Conservation (phyloP, 1,139 yeast genomes). For the Diutina scorzettiae region DNA sequence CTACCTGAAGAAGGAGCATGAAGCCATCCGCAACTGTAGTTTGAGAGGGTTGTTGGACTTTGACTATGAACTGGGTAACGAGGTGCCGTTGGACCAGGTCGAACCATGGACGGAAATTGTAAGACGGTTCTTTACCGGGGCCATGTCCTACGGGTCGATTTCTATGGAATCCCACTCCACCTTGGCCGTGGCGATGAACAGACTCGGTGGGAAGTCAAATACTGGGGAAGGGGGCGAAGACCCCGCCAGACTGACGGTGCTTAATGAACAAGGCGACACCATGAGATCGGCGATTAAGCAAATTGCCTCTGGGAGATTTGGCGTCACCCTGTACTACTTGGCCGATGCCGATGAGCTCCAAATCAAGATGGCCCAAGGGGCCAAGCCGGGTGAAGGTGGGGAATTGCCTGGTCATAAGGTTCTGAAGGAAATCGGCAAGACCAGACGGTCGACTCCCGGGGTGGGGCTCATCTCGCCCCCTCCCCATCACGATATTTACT, state of each 20-base stretch:
- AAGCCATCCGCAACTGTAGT: constrained; percentile 86
- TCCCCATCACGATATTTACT: constrained; percentile 96
- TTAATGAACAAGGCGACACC: constrained; percentile 76
- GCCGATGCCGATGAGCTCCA: constrained; percentile 97
- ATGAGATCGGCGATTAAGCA: constrained; percentile 98
- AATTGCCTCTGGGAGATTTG: constrained; percentile 96
- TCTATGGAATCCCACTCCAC: constrained; percentile 98
- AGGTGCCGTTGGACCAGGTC: constrained; percentile 93
- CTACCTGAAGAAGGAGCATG: constrained; percentile 81
- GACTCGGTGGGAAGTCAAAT: constrained; percentile 94
- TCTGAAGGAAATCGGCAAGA: constrained; percentile 76
- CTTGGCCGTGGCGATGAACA: constrained; percentile 95
- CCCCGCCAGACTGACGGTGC: constrained; percentile 70
- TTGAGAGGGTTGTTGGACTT: constrained; percentile 88
- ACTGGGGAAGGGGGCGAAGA: constrained; percentile 99
- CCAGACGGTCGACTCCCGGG: constrained; percentile 94
- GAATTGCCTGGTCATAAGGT: constrained; percentile 96
- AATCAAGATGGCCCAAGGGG: constrained; percentile 99
- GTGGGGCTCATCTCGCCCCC: constrained; percentile 97
- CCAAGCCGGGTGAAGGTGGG: constrained; percentile 99
- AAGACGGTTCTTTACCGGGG: constrained; percentile 95
- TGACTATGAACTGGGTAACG: constrained; percentile 55
- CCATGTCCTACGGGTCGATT: constrained; percentile 97
- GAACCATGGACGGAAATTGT: constrained; percentile 99
- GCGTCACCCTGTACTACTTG: constrained; percentile 89